Conservation (phyloP, 345 rosid species). For the Gossypioides kirkii region DNA sequence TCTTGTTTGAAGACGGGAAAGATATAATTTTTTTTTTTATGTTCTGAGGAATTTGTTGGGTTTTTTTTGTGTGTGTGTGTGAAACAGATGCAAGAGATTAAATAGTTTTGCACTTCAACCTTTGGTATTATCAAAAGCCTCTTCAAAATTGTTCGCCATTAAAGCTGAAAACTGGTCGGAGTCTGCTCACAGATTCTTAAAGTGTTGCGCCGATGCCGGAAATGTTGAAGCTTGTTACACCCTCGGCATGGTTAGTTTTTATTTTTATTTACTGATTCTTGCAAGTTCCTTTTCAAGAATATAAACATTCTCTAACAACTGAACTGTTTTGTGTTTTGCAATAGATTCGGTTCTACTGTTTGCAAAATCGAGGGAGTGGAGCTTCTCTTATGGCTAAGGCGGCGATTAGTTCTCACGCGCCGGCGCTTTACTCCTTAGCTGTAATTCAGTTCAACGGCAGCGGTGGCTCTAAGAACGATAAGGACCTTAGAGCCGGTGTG, state of each 20-base stretch:
- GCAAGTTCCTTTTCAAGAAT: neutral
- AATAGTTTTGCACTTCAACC: conserved; percentile 51
- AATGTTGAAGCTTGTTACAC: conserved; percentile 84
- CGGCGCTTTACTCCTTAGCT: conserved; percentile 74
- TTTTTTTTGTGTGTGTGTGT: neutral
- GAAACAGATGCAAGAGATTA: conserved; percentile 79
- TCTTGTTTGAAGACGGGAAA: neutral
- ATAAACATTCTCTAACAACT: conserved; percentile 5
- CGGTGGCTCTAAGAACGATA: conserved; percentile 94
- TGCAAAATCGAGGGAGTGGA: conserved; percentile 75
- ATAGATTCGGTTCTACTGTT: conserved; percentile 91
- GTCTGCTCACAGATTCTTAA: conserved; percentile 72
- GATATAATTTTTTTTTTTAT: neutral
- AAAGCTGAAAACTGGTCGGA: conserved; percentile 79
- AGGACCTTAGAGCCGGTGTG: conserved; percentile 90
- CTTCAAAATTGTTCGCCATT: conserved; percentile 52
- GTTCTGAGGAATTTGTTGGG: neutral
- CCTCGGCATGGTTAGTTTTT: conserved; percentile 79
- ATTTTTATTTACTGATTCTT: neutral
- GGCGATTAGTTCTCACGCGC: conserved; percentile 82
- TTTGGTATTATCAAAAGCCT: conserved; percentile 57
- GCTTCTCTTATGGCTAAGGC: conserved; percentile 95
- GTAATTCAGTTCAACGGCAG: conserved; percentile 97
- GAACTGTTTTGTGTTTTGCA: neutral
- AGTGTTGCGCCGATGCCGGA: conserved; percentile 78